phyloP scores from a whole-genome alignment of 768 basidiomycete genomes.

The Hydnomerulius pinastri region DNA sequence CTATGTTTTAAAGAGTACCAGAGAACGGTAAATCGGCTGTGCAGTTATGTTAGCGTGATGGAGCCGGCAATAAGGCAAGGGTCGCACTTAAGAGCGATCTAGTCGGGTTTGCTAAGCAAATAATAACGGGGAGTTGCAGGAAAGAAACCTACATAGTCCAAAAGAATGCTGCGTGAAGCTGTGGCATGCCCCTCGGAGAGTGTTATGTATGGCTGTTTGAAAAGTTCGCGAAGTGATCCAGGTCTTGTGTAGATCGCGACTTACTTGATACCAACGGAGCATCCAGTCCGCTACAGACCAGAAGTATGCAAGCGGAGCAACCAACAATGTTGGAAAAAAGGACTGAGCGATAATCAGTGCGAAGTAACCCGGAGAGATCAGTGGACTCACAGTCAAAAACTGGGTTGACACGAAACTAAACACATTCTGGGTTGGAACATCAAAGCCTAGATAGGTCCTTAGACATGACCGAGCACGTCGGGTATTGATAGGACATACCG shows the following conservation, averaged over 20 bases:
- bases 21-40: conserved; percentile 45
- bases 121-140: neutral
- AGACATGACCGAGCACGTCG: conserved; percentile 6
- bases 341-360: conserved; percentile 38
- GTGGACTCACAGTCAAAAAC: conserved; percentile 44
- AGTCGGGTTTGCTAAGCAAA: conserved; percentile 2
- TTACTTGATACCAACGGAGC: conserved; percentile 59
- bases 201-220: conserved; percentile 58
- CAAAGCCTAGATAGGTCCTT: conserved; percentile 46
- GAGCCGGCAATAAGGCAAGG: neutral
- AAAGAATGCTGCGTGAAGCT: conserved; percentile 60
- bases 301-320: conserved; percentile 50
- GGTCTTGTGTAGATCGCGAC: conserved; percentile 10
- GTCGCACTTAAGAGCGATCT: conserved; percentile 48
- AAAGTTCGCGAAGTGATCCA: conserved; percentile 5
- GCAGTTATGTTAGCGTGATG: conserved; percentile 4
- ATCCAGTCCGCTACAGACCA: conserved; percentile 57
- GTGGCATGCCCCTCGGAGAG: conserved; percentile 52
- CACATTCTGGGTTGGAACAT: conserved; percentile 49
- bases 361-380: neutral
- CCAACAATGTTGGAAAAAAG: conserved; percentile 55
- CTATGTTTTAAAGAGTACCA: conserved; percentile 50
- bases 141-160: conserved; percentile 57
- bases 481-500: conserved; percentile 38
- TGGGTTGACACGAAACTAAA: conserved; percentile 49